Evolutionary conservation across 2,329 filamentous ascomycete species (phyloP).

Genomic region (Aspergillus bombycis): DNA sequence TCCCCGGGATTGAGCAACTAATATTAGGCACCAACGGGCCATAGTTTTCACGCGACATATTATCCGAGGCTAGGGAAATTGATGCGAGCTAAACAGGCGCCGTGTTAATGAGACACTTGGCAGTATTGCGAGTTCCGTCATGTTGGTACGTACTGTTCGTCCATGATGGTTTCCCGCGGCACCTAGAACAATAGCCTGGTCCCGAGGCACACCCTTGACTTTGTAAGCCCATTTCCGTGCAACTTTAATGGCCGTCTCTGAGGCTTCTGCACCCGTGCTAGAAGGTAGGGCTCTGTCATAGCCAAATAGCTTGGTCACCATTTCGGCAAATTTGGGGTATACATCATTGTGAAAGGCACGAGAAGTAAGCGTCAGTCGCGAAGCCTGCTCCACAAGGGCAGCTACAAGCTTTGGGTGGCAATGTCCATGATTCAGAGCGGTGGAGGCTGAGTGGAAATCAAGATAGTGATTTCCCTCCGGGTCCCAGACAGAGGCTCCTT

Average conservation of each 20-base stretch:
- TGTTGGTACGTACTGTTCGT: constrained; percentile 69
- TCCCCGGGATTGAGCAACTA: constrained; percentile 74
- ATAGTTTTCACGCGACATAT: constrained; percentile 95
- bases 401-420: constrained; percentile 96
- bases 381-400: constrained; percentile 84
- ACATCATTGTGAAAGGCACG: constrained; percentile 98
- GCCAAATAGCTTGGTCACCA: constrained; percentile 83
- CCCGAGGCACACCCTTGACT: constrained; percentile 82
- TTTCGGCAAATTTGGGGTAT: constrained; percentile 92
- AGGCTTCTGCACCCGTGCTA: constrained; percentile 96
- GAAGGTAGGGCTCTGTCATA: constrained; percentile 98
- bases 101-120: background rate
- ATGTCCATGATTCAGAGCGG: constrained; percentile 96
- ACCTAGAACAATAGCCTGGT: constrained; percentile 81
- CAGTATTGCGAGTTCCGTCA: too few relatives aligned
- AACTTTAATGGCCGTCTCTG: constrained; percentile 95
- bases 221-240: constrained; percentile 98
- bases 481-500: constrained; percentile 91
- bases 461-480: constrained; percentile 94
- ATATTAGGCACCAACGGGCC: constrained; percentile 92
- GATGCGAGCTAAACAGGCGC: constrained; percentile 71
- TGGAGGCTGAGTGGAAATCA: constrained; percentile 97
- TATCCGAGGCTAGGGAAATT: constrained; percentile 94
- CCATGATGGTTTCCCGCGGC: constrained; percentile 95
- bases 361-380: constrained; percentile 86